Percentiles rank a stretch among this genome's conserved stretches.
These are phyloP conservation scores for Incumbomyces lentus DNA, from an alignment of 2,329 filamentous ascomycete genomes.

Conservation along the genomic window DNA sequence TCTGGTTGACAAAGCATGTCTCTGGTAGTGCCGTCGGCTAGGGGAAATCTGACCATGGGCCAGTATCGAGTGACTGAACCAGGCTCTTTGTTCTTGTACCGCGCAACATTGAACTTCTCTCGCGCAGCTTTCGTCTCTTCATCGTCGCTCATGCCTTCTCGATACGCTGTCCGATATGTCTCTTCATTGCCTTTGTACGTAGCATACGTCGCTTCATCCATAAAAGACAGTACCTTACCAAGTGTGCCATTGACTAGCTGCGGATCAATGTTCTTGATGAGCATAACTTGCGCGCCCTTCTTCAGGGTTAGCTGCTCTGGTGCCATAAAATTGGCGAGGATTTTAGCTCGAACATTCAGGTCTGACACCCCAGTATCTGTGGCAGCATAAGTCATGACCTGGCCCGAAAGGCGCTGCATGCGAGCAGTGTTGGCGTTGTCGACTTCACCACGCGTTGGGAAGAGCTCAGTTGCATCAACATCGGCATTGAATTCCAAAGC, in stretches of 20 bases:
- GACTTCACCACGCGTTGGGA: conserved; percentile 82
- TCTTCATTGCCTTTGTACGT: conserved; percentile 49
- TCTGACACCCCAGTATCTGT: conserved; percentile 64
- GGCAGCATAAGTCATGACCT: conserved; percentile 58
- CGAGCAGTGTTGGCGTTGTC: conserved; percentile 72
- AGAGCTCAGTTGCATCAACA: conserved; percentile 79
- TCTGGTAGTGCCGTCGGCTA: conserved; percentile 65
- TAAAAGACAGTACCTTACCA: conserved; percentile 74
- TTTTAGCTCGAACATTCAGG: conserved; percentile 57
- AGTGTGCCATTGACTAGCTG: conserved; percentile 87
- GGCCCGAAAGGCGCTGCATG: conserved; percentile 61
- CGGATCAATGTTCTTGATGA: conserved; percentile 99
- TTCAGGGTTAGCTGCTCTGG: conserved; percentile 72
- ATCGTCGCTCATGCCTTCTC: conserved; percentile 37
- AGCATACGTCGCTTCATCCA: conserved; percentile 56
- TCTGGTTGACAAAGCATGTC: conserved; percentile 76
- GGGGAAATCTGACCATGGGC: conserved; percentile 74
- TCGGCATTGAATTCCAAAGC: conserved; percentile 63
- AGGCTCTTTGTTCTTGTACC: conserved; percentile 38
- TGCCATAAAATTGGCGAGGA: conserved; percentile 87
- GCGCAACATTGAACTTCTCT: conserved; percentile 45
- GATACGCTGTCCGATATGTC: conserved; percentile 33
- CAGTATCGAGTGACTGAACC: conserved; percentile 48
- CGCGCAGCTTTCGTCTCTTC: conserved; percentile 35
- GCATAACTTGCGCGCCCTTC: conserved; percentile 90